Percentiles rank a stretch among this genome's conserved stretches.
These are phyloP conservation scores for Colletotrichum gigasporum DNA, from an alignment of 2,329 filamentous ascomycete species.

Conservation along the genomic window DNA sequence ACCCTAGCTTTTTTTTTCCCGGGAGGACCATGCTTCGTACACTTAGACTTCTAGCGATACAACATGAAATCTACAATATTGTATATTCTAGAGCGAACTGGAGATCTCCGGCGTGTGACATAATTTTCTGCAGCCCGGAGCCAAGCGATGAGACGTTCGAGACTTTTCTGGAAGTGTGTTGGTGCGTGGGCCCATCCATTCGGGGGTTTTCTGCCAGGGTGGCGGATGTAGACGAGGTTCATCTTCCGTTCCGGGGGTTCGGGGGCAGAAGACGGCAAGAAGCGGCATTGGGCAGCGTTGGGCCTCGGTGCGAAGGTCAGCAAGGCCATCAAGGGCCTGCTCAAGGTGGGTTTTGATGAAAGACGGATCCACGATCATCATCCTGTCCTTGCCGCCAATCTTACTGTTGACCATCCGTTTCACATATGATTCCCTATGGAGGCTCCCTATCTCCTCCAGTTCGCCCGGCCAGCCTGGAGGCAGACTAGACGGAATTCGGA, in stretches of 20 bases:
- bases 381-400: constrained; percentile 1
- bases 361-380: constrained; percentile 7
- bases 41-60: constrained; percentile 9
- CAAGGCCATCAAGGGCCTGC: not conserved
- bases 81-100: not conserved
- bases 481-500: too few species aligned
- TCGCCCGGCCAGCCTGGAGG: too few species aligned
- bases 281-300: constrained; percentile 27
- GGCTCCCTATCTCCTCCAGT: too few species aligned
- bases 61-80: not conserved
- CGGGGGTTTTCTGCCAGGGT: not conserved
- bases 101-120: not conserved
- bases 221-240: not conserved
- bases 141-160: not conserved
- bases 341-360: not conserved
- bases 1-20: not conserved
- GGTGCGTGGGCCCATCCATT: not conserved
- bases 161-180: constrained; percentile 9
- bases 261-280: constrained; percentile 22
- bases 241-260: constrained; percentile 7
- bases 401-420: not conserved
- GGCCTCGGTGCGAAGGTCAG: constrained; percentile 11
- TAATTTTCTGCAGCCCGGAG: not conserved
- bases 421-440: not conserved
- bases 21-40: not conserved